phyloP scores from a whole-genome alignment of 1,139 yeast species.

The Saccharomyces hybrid region DNA sequence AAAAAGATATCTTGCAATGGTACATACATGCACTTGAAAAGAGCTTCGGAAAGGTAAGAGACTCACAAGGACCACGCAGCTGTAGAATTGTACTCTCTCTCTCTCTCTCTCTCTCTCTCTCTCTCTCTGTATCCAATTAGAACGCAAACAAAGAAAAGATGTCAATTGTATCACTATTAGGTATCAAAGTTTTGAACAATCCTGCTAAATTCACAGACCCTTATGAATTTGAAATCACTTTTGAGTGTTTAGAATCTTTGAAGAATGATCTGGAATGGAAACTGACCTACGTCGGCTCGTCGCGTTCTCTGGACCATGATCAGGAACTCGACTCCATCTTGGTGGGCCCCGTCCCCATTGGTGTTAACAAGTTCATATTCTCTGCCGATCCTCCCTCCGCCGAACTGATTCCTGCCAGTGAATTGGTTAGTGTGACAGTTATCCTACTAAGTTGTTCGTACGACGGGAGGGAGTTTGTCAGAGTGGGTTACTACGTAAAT shows the following conservation, averaged over 20 bases:
- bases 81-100: background rate
- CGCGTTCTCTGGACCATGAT: constrained; percentile 88
- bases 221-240: constrained; percentile 93
- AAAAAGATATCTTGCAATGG: background rate
- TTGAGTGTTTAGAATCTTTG: constrained; percentile 89
- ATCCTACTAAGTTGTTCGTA: constrained; percentile 87
- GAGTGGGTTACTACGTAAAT: constrained; percentile 96
- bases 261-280: constrained; percentile 97
- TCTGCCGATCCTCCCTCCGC: constrained; percentile 97
- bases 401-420: constrained; percentile 91
- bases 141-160: constrained; percentile 32
- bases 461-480: constrained; percentile 86
- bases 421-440: constrained; percentile 90
- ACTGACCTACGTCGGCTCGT: constrained; percentile 91
- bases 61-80: background rate
- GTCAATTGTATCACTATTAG: constrained; percentile 92
- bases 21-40: background rate
- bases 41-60: background rate
- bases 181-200: constrained; percentile 86
- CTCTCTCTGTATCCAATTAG: background rate
- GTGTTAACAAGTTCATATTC: constrained; percentile 85
- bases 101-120: background rate
- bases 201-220: constrained; percentile 96
- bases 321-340: constrained; percentile 91
- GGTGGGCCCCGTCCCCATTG: constrained; percentile 98